Evolutionary conservation across 208 protist species (phyloP).

Genomic region (Leishmania tarentolae): DNA sequence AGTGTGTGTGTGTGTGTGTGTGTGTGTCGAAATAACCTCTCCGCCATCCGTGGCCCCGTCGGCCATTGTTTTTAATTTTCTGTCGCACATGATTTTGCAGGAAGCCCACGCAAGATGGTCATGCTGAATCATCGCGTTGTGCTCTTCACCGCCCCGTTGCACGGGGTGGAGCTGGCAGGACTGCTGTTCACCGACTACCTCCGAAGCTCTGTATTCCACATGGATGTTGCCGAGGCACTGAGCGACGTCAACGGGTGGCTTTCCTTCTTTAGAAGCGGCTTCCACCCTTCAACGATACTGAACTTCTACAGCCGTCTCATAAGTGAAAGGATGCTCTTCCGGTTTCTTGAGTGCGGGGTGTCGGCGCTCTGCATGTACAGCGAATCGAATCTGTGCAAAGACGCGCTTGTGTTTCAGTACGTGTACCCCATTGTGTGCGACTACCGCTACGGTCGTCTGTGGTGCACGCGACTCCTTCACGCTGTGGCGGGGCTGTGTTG

Average conservation of each 20-base stretch:
- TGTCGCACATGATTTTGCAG: not conserved
- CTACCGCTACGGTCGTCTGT: constrained; percentile 59
- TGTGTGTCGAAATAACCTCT: not conserved
- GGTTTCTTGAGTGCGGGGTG: constrained; percentile 59
- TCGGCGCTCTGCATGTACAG: constrained; percentile 35
- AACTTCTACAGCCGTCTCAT: constrained; percentile 37
- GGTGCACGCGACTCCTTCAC: constrained; percentile 46
- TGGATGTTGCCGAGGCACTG: constrained; percentile 50
- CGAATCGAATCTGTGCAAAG: constrained; percentile 33
- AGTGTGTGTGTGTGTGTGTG: no score
- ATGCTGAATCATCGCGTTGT: constrained; percentile 26
- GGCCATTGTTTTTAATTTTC: not conserved
- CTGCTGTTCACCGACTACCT: constrained; percentile 69
- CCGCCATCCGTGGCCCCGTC: not conserved
- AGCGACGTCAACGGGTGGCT: constrained; percentile 32
- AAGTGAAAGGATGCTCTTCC: constrained; percentile 43
- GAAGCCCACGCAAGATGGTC: not conserved
- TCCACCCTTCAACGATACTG: constrained; percentile 23
- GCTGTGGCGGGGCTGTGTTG: constrained; percentile 26
- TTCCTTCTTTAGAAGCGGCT: constrained; percentile 29
- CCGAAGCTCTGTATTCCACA: constrained; percentile 40
- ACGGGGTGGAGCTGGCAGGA: constrained; percentile 34
- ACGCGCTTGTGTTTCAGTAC: constrained; percentile 60
- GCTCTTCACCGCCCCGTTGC: constrained; percentile 29
- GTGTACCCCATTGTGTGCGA: constrained; percentile 57